Evolutionary conservation across 306 rosid genomes (phyloP).

Genomic region (Castanospermum australe): DNA sequence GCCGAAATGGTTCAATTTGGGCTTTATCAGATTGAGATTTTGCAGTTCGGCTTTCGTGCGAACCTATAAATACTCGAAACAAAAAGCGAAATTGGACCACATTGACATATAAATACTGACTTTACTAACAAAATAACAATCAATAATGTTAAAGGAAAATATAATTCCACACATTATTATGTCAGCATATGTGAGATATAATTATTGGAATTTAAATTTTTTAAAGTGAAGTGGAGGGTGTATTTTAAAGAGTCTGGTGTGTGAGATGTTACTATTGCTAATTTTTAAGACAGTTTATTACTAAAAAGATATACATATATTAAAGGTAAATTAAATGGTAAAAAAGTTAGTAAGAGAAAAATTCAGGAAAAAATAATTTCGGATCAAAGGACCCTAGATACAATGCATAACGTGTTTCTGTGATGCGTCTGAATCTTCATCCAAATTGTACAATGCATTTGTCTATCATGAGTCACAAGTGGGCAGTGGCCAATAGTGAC

Average conservation of each 20-base stretch:
- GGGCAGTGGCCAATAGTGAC: neutral
- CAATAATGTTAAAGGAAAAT: neutral
- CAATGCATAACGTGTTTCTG: neutral
- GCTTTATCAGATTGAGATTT: neutral
- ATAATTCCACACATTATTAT: neutral
- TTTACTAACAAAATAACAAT: neutral
- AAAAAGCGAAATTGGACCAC: neutral
- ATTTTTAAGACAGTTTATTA: too few species aligned
- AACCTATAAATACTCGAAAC: conserved; percentile 30
- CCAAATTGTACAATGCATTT: neutral
- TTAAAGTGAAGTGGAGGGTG: too few species aligned
- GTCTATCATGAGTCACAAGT: neutral
- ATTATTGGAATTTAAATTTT: too few species aligned
- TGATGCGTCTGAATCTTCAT: neutral
- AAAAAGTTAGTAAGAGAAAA: too few species aligned
- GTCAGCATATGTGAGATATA: neutral
- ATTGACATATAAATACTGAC: neutral
- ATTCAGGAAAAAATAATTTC: too few species aligned
- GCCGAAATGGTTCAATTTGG: neutral
- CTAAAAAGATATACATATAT: too few species aligned
- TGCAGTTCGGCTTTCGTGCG: neutral
- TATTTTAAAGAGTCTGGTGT: too few species aligned
- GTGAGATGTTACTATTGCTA: too few species aligned
- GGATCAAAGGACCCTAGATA: neutral
- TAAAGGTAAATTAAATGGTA: too few species aligned